These are phyloP conservation scores for Pseudocercospora ulei DNA, from an alignment of 2,329 filamentous ascomycete genomes.

Conservation along the genomic window DNA sequence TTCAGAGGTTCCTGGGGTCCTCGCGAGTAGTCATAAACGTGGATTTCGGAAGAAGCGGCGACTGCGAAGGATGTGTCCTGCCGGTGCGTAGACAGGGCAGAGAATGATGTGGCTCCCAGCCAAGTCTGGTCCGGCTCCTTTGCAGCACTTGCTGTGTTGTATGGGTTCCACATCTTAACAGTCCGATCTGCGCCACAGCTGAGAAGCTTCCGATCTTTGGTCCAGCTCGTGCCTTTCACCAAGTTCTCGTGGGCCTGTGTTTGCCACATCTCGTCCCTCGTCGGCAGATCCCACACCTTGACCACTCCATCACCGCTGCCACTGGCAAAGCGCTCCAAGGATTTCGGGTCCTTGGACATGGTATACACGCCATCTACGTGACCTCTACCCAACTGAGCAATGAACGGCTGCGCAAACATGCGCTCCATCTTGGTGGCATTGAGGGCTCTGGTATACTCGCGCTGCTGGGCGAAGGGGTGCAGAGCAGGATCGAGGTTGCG, in stretches of 20 bases:
- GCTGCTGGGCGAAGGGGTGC: conserved; percentile 81
- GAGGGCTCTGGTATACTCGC: conserved; percentile 68
- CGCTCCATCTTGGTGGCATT: conserved; percentile 88
- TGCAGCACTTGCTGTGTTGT: conserved; percentile 57
- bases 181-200: conserved; percentile 79
- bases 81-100: conserved; percentile 71
- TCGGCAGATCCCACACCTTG: conserved; percentile 80
- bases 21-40: conserved; percentile 77
- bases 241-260: conserved; percentile 82
- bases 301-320: conserved; percentile 85
- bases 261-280: conserved; percentile 63
- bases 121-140: conserved; percentile 79
- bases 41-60: conserved; percentile 62
- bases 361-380: conserved; percentile 71
- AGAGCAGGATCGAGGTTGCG: conserved; percentile 71
- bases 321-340: conserved; percentile 52
- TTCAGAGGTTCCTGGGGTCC: conserved; percentile 69
- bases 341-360: conserved; percentile 42
- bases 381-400: conserved; percentile 76
- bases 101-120: conserved; percentile 74
- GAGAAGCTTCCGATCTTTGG: conserved; percentile 69
- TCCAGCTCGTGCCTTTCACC: conserved; percentile 86
- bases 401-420: conserved; percentile 77
- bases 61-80: conserved; percentile 68
- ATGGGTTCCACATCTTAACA: conserved; percentile 86